Conservation (phyloP, 768 basidiomycete species). For the Amanita inopinata region DNA sequence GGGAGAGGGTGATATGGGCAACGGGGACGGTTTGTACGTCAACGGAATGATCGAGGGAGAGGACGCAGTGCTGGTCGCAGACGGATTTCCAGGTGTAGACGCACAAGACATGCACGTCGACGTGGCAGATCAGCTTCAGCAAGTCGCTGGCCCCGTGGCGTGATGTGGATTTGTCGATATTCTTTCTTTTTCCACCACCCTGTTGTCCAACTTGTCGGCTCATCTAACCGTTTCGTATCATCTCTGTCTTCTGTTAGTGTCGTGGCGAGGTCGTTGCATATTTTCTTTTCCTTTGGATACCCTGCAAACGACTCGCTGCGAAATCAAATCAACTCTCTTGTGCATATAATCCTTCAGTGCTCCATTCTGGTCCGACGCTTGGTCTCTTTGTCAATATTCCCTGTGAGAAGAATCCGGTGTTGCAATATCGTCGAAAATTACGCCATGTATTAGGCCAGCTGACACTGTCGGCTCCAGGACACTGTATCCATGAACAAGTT, state of each 20-base stretch:
- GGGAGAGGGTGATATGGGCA: slow-evolving; percentile 22
- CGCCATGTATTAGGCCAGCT: too few relatives aligned
- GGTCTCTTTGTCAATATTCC: slow-evolving; percentile 14
- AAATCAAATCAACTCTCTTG: slow-evolving; percentile 12
- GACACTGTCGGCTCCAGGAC: slow-evolving; percentile 35
- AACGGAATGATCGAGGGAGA: slow-evolving; percentile 17
- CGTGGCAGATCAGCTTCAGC: slow-evolving; percentile 13
- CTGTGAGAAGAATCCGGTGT: too few relatives aligned
- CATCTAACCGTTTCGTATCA: slow-evolving; percentile 8
- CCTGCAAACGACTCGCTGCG: slow-evolving; percentile 16
- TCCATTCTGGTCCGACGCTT: slow-evolving; percentile 11
- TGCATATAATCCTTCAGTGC: slow-evolving; percentile 12
- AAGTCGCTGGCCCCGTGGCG: slow-evolving; percentile 6
- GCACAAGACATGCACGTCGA: slow-evolving; percentile 33
- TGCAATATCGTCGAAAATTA: too few relatives aligned
- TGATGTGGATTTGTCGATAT: slow-evolving; percentile 10
- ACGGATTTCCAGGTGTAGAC: slow-evolving; percentile 17
- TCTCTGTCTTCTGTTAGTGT: slow-evolving; percentile 9
- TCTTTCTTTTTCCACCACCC: slow-evolving; percentile 7
- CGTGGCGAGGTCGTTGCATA: slow-evolving; percentile 11
- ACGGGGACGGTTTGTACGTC: slow-evolving; percentile 11
- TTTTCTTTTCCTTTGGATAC: slow-evolving; percentile 21
- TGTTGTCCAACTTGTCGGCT: slow-evolving; percentile 2
- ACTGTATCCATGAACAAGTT: slow-evolving; percentile 14
- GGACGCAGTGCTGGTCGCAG: slow-evolving; percentile 19